A percentile compares a stretch with the other conserved stretches of the same genome.
phyloP scores from a whole-genome alignment of 129 eudicot genomes.

The Saussurea involucrata region DNA sequence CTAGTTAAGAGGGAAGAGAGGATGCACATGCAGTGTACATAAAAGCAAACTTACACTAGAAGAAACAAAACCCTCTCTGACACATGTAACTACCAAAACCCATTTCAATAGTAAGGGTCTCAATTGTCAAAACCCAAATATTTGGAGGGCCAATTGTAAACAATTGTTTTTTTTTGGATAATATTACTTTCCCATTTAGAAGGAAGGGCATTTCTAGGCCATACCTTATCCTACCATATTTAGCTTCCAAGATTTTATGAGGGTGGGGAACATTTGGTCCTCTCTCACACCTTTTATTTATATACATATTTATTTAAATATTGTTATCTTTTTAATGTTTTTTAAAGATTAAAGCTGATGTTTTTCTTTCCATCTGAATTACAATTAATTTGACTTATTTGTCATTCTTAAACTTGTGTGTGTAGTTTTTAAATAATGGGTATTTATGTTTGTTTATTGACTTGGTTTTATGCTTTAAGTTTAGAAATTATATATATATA shows the following conservation, averaged over 20 bases:
- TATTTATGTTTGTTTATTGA: not conserved
- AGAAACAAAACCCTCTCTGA: constrained; percentile 31
- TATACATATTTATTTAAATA: not conserved
- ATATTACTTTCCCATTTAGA: constrained; percentile 16
- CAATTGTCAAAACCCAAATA: constrained; percentile 1
- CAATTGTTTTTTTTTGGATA: constrained; percentile 4
- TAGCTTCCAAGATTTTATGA: constrained; percentile 40
- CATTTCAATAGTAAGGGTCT: not conserved
- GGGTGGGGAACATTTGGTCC: constrained; percentile 23
- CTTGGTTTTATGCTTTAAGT: not conserved
- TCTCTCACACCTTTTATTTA: not conserved
- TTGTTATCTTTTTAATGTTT: not conserved
- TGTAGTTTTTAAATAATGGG: not conserved
- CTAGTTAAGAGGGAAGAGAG: constrained; percentile 30
- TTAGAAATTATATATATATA: not conserved
- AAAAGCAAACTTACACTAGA: constrained; percentile 13
- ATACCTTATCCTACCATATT: constrained; percentile 33
- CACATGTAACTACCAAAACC: constrained; percentile 31
- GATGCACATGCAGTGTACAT: constrained; percentile 36
- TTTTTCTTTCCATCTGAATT: not conserved
- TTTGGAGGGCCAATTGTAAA: not conserved
- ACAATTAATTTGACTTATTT: not conserved
- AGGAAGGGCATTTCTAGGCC: constrained; percentile 25
- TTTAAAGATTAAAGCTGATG: not conserved
- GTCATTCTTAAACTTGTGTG: not conserved